Evolutionary conservation across 441 rosid species (phyloP).

Genomic region (Erysimum pusillum): DNA sequence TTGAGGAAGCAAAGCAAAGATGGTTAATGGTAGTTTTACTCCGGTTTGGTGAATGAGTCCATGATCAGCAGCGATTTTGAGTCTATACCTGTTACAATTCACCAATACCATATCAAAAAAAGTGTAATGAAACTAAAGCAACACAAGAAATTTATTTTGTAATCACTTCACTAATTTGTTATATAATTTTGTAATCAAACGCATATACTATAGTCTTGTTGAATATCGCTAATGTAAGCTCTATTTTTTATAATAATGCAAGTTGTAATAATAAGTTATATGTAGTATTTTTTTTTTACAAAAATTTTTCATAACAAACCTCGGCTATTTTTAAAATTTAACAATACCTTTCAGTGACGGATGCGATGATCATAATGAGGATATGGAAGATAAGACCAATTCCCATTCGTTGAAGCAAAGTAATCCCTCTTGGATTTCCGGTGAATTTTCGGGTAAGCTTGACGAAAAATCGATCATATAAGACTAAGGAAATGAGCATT

Average conservation of each 20-base stretch:
- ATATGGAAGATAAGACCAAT: slow-evolving; percentile 73
- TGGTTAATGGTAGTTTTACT: slow-evolving; percentile 68
- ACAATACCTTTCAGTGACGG: slow-evolving; percentile 56
- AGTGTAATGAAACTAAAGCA: neutral
- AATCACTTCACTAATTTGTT: no score
- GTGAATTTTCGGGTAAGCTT: slow-evolving; percentile 68
- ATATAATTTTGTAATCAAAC: no score
- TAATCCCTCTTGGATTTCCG: slow-evolving; percentile 77
- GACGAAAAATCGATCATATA: slow-evolving; percentile 76
- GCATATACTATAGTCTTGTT: no score
- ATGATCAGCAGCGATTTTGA: slow-evolving; percentile 55
- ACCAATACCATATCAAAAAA: neutral
- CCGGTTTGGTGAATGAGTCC: slow-evolving; percentile 56
- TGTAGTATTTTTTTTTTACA: no score
- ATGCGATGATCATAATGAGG: slow-evolving; percentile 69
- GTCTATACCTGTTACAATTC: slow-evolving; percentile 52
- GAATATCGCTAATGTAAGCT: no score
- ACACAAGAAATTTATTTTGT: no score
- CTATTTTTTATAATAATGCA: no score
- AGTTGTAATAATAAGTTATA: no score
- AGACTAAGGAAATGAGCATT: slow-evolving; percentile 73
- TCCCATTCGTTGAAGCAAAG: slow-evolving; percentile 85
- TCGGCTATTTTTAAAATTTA: neutral
- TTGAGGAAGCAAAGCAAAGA: slow-evolving; percentile 78
- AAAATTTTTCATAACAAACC: no score